These are phyloP conservation scores for Aspergillus fijiensis DNA, from an alignment of 2,329 filamentous ascomycete species.

Conservation along the genomic window DNA sequence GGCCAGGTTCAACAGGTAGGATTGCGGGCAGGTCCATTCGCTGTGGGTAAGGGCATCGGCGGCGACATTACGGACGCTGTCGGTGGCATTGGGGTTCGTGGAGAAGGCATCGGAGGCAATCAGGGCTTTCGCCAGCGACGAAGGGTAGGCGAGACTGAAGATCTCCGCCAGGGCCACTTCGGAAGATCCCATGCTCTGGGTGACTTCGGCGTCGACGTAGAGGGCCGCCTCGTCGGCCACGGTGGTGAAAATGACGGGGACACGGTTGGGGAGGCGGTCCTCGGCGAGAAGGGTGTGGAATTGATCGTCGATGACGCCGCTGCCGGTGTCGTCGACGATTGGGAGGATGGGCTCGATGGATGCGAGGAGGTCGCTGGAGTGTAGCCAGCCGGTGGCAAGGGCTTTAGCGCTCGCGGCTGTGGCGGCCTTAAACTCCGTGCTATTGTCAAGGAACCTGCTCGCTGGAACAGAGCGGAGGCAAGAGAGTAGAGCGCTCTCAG, in stretches of 20 bases:
- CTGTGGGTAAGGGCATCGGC: constrained; percentile 17
- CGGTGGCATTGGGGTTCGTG: constrained; percentile 14
- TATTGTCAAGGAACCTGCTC: constrained; percentile 23
- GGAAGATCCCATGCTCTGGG: constrained; percentile 12
- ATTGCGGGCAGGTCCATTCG: constrained; percentile 22
- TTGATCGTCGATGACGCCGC: constrained; percentile 29
- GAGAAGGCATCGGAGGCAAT: constrained; percentile 16
- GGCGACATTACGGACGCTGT: constrained; percentile 20
- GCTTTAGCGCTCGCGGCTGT: constrained; percentile 5
- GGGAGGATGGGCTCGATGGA: constrained; percentile 27
- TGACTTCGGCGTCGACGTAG: constrained; percentile 14
- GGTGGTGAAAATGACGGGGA: constrained; percentile 30
- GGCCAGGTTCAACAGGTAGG: constrained; percentile 13
- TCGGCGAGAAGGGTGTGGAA: constrained; percentile 25
- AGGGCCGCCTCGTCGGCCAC: constrained; percentile 27
- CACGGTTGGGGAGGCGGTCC: constrained; percentile 23
- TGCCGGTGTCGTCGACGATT: constrained; percentile 26
- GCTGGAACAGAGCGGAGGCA: constrained; percentile 27
- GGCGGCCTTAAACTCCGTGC: constrained; percentile 18
- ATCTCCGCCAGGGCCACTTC: constrained; percentile 16
- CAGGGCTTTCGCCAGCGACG: constrained; percentile 16
- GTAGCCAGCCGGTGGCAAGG: constrained; percentile 18
- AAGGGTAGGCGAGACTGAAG: constrained; percentile 17
- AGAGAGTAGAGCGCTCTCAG: constrained; percentile 14
- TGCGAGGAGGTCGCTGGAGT: constrained; percentile 18